Percentiles rank a stretch among this genome's conserved stretches.
phyloP scores from a whole-genome alignment of 2,329 filamentous ascomycete genomes.

The Fusarium verticillioides region DNA sequence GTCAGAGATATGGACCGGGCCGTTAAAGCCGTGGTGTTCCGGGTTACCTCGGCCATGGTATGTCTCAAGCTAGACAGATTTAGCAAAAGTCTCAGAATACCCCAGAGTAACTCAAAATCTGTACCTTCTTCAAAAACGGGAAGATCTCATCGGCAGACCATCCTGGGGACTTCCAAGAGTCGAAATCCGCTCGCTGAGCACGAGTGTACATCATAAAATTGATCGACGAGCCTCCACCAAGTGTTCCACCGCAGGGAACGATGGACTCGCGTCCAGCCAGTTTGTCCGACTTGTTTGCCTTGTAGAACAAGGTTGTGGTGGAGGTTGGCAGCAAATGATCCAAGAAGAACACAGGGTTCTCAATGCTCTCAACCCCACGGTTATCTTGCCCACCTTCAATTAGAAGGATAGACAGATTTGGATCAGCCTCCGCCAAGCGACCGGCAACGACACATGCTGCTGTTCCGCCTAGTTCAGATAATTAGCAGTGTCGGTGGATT shows the following conservation, averaged over 20 bases:
- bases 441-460: slow-evolving; percentile 47
- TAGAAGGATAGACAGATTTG: slow-evolving; percentile 45
- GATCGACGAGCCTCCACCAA: slow-evolving; percentile 49
- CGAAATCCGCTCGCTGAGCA: slow-evolving; percentile 47
- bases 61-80: slow-evolving; percentile 59
- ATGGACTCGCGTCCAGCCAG: slow-evolving; percentile 41
- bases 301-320: slow-evolving; percentile 44
- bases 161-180: slow-evolving; percentile 50
- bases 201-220: slow-evolving; percentile 50
- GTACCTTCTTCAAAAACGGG: slow-evolving; percentile 48
- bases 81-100: neutral
- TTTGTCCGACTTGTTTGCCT: slow-evolving; percentile 39
- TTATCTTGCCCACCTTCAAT: slow-evolving; percentile 49
- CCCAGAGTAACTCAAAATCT: rapidly evolving
- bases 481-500: neutral
- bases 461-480: slow-evolving; percentile 43
- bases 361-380: slow-evolving; percentile 42
- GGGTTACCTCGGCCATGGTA: slow-evolving; percentile 60
- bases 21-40: slow-evolving; percentile 62
- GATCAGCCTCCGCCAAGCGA: slow-evolving; percentile 46
- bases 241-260: slow-evolving; percentile 43
- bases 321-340: slow-evolving; percentile 37
- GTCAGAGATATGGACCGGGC: slow-evolving; percentile 66
- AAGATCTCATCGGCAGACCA: slow-evolving; percentile 49
- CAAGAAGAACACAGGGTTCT: slow-evolving; percentile 45